Percentiles rank a stretch among this genome's conserved stretches.
These are phyloP conservation scores for Biscutella auriculata DNA, from an alignment of 441 rosid species.

Conservation along the genomic window DNA sequence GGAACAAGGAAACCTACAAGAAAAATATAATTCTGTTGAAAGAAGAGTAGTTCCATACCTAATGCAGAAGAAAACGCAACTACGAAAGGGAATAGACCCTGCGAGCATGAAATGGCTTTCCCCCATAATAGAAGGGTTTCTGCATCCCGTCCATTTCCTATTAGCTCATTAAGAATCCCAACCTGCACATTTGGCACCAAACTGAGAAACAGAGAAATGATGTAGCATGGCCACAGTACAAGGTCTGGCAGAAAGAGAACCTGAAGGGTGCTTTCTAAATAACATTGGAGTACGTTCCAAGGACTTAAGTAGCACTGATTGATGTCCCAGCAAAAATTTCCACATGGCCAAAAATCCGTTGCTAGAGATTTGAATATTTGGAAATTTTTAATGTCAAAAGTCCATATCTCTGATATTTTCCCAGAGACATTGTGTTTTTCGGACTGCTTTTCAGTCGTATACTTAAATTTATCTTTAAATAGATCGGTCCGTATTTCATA, in stretches of 20 bases:
- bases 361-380: conserved; percentile 37
- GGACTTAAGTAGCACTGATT: conserved; percentile 66
- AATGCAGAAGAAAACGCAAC: conserved; percentile 66
- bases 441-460: conserved; percentile 43
- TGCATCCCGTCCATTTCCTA: conserved; percentile 79
- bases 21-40: not conserved
- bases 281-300: conserved; percentile 80
- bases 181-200: conserved; percentile 35
- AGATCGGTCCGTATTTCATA: conserved; percentile 54
- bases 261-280: conserved; percentile 93
- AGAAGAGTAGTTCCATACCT: conserved; percentile 37
- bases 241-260: conserved; percentile 29
- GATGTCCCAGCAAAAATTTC: conserved; percentile 29
- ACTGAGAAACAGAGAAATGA: conserved; percentile 13
- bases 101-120: conserved; percentile 52
- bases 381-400: conserved; percentile 30
- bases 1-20: conserved; percentile 3
- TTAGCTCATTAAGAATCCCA: conserved; percentile 58
- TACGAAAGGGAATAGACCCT: conserved; percentile 43
- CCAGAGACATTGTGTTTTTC: conserved; percentile 37
- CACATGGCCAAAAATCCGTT: conserved; percentile 50
- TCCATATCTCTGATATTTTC: conserved; percentile 29
- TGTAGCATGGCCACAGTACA: conserved; percentile 5
- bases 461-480: conserved; percentile 63
- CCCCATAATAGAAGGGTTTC: conserved; percentile 74